These are phyloP conservation scores for Populus trichocarpa DNA, from an alignment of 441 rosid genomes.

Conservation along the genomic window DNA sequence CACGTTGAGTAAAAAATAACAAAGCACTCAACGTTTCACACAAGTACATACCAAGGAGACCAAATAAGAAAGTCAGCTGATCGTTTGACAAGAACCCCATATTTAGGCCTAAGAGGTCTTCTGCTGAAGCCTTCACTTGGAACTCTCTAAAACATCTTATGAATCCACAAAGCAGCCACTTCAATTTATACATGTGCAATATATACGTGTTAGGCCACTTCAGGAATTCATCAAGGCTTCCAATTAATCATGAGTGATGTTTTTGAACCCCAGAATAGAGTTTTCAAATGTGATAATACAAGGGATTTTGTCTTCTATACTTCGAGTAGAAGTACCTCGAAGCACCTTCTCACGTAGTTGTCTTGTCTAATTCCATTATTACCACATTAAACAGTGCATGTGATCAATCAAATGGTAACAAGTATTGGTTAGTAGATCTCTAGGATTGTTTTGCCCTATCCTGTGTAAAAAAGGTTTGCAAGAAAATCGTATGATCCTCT, in stretches of 20 bases:
- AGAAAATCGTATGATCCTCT: not conserved
- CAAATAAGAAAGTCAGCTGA: conserved; percentile 52
- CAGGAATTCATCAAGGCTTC: not conserved
- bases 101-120: not conserved
- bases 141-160: not conserved
- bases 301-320: conserved; percentile 4
- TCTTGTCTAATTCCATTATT: not conserved
- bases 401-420: not conserved
- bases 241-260: not conserved
- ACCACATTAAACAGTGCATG: not conserved
- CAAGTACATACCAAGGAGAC: conserved; percentile 43
- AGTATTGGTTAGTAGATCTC: too few relatives aligned
- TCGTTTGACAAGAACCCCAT: conserved; percentile 41
- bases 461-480: not conserved
- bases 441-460: not conserved
- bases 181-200: not conserved
- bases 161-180: not conserved
- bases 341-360: not conserved
- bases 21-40: too few relatives aligned
- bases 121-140: not conserved
- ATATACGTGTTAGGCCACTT: conserved; percentile 1
- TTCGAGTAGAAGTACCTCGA: not conserved
- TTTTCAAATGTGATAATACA: not conserved
- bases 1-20: not conserved
- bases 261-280: not conserved